A percentile compares a stretch with the other conserved stretches of the same genome.
These are phyloP conservation scores for Pharnaceum exiguum DNA, from an alignment of 148 eudicot species.

Conservation along the genomic window DNA sequence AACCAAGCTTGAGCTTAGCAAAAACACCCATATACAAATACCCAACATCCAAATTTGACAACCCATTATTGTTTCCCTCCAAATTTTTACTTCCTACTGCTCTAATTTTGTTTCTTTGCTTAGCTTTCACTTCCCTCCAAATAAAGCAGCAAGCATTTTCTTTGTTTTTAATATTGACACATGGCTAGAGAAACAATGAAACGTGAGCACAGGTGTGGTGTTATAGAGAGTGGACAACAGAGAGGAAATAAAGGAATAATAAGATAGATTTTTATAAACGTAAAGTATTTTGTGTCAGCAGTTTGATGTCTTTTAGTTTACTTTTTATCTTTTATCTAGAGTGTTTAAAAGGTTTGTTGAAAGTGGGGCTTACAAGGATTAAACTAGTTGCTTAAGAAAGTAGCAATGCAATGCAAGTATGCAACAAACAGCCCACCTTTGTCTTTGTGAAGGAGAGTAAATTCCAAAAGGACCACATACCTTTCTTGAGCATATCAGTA, in stretches of 20 bases:
- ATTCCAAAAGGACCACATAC: slow-evolving; percentile 12
- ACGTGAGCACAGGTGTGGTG: slow-evolving; percentile 16
- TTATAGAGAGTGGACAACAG: background rate
- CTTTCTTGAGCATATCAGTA: background rate
- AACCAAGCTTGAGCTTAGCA: slow-evolving; percentile 28
- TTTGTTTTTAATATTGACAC: background rate
- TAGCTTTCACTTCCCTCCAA: slow-evolving; percentile 4
- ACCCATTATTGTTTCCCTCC: slow-evolving; percentile 41
- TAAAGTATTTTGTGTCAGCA: background rate
- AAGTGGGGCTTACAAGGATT: slow-evolving; percentile 5
- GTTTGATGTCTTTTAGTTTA: background rate
- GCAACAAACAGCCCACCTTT: slow-evolving; percentile 7
- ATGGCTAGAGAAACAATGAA: background rate
- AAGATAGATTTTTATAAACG: background rate
- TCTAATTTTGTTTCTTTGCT: background rate
- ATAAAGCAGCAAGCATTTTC: background rate
- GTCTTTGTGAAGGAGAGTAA: background rate
- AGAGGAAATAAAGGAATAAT: background rate
- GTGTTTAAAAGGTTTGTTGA: slow-evolving; percentile 24
- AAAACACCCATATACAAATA: slow-evolving; percentile 27
- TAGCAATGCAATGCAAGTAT: no score
- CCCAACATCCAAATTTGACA: slow-evolving; percentile 23
- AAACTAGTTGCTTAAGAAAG: slow-evolving; percentile 14
- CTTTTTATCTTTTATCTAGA: background rate
- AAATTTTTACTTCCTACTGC: slow-evolving; percentile 7